phyloP scores from a whole-genome alignment of 1,284 basidiomycete genomes.

The Cronartium quercuum region DNA sequence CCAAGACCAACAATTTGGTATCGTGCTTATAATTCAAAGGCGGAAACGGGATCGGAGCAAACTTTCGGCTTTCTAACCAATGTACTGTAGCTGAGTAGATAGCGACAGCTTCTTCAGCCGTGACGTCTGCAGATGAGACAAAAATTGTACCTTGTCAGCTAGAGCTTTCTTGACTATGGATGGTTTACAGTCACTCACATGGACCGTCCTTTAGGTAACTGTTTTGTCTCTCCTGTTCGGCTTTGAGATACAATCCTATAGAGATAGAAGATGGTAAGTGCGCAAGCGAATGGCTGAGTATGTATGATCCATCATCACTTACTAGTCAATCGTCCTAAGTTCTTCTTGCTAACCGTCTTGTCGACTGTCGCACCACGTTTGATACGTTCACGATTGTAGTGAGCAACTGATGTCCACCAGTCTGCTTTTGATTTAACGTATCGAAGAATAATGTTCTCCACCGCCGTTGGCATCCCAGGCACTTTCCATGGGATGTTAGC shows the following conservation, averaged over 20 bases:
- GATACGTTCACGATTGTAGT: conserved; percentile 90
- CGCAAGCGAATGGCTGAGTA: background rate
- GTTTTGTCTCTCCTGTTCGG: conserved; percentile 94
- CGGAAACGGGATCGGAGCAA: conserved; percentile 96
- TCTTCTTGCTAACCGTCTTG: conserved; percentile 97
- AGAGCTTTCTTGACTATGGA: background rate
- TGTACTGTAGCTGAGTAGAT: conserved; percentile 96
- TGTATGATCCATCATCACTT: conserved; percentile 45
- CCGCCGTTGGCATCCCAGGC: conserved; percentile 93
- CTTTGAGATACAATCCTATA: conserved; percentile 79
- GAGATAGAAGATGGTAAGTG: conserved; percentile 50
- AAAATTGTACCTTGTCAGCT: background rate
- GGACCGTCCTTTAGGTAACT: conserved; percentile 88
- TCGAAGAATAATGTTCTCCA: conserved; percentile 97
- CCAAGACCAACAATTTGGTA: conserved; percentile 87
- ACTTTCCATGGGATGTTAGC: conserved; percentile 98
- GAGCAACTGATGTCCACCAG: conserved; percentile 93
- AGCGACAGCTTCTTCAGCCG: conserved; percentile 91
- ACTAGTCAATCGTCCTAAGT: conserved; percentile 80
- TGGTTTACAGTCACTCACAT: conserved; percentile 10
- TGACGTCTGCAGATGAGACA: conserved; percentile 63
- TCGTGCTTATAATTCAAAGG: conserved; percentile 97
- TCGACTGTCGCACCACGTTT: conserved; percentile 96
- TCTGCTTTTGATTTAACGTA: conserved; percentile 99
- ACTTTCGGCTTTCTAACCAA: conserved; percentile 93